Evolutionary conservation across 441 rosid genomes (phyloP).

Genomic region (Kokia cookei): DNA sequence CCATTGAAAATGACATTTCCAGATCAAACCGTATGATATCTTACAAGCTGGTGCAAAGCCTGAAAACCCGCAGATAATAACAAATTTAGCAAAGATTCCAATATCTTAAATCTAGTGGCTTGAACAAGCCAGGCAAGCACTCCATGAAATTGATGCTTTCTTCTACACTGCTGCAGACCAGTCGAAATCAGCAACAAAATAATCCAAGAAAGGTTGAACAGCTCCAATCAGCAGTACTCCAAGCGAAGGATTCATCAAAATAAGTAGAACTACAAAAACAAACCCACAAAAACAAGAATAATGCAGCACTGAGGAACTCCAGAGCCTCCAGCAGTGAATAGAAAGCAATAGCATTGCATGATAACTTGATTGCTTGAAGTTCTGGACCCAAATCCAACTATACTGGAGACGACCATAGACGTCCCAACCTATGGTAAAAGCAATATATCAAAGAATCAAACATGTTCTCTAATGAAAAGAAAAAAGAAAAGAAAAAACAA

Average conservation of each 20-base stretch:
- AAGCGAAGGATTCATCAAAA: conserved; percentile 55
- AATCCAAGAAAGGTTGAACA: conserved; percentile 46
- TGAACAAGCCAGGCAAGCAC: conserved; percentile 59
- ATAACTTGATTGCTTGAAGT: conserved; percentile 54
- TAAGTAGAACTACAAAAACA: conserved; percentile 29
- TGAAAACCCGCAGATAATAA: conserved; percentile 55
- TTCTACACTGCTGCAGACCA: conserved; percentile 58
- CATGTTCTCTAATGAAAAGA: conserved; percentile 28
- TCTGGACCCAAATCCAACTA: conserved; percentile 46
- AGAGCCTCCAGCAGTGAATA: conserved; percentile 43
- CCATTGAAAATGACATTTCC: conserved; percentile 31
- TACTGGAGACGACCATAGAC: conserved; percentile 35
- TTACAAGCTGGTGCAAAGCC: conserved; percentile 29
- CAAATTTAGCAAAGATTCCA: conserved; percentile 38
- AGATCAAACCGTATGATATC: conserved; percentile 17
- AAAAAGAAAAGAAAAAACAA: conserved; percentile 8
- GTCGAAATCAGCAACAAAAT: conserved; percentile 59
- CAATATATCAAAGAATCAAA: conserved; percentile 69
- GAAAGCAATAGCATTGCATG: conserved; percentile 42
- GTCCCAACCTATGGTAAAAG: conserved; percentile 64
- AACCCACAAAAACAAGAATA: conserved; percentile 29
- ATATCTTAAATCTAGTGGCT: conserved; percentile 31
- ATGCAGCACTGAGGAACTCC: conserved; percentile 43
- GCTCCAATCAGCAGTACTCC: conserved; percentile 72
- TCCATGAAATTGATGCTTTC: conserved; percentile 60